Evolutionary conservation across 352 stramenopile species (phyloP).

Genomic region (Phytophthora idaei): DNA sequence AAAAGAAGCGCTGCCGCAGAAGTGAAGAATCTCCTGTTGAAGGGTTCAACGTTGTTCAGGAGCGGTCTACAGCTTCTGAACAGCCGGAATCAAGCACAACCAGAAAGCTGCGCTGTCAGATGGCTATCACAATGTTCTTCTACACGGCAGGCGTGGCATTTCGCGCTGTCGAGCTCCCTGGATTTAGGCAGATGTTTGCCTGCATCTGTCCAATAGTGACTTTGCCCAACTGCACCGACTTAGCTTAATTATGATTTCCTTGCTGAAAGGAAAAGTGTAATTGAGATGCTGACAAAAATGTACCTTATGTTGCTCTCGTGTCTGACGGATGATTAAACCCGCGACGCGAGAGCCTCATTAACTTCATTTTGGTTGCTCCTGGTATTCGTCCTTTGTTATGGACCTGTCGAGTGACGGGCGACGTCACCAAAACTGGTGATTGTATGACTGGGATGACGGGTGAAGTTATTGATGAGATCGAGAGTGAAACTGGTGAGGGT

Average conservation of each 20-base stretch:
- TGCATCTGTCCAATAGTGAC: conserved; percentile 7
- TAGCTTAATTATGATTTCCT: neutral
- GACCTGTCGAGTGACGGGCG: conserved; percentile 5
- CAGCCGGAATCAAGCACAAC: neutral
- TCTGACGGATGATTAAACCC: conserved; percentile 18
- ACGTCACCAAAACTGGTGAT: conserved; percentile 4
- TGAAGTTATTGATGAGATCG: neutral
- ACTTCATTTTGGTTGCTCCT: conserved; percentile 9
- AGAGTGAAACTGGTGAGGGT: too few relatives aligned
- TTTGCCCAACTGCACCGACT: neutral
- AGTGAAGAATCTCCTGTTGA: neutral
- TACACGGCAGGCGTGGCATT: conserved; percentile 1
- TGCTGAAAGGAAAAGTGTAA: conserved; percentile 6
- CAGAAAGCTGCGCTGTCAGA: conserved; percentile 1
- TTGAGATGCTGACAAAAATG: neutral
- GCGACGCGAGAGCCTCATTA: conserved; percentile 4
- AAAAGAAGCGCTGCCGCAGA: neutral
- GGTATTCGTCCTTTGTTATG: neutral
- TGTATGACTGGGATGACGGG: conserved; percentile 9
- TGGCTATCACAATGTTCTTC: conserved; percentile 14
- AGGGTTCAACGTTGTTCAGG: neutral
- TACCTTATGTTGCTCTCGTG: conserved; percentile 3
- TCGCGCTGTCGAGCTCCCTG: conserved; percentile 4
- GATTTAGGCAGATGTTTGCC: conserved; percentile 4
- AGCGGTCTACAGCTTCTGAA: neutral